phyloP scores from a whole-genome alignment of 176 grass and related monocot species.

The Bonia amplexicaulis region DNA sequence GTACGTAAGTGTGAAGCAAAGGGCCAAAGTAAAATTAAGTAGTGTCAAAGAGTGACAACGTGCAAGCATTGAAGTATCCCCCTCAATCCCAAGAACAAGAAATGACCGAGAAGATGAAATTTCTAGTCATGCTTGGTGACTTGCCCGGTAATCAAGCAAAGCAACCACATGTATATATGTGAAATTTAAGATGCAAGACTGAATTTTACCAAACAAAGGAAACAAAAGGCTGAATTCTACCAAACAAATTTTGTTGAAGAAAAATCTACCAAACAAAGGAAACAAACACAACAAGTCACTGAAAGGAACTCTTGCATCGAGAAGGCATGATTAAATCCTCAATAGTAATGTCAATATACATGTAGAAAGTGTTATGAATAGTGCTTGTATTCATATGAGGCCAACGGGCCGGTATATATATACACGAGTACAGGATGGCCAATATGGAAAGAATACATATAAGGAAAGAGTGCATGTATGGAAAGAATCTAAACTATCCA shows the following conservation, averaged over 20 bases:
- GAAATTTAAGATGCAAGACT: background rate
- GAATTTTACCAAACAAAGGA: background rate
- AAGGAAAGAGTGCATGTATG: no score
- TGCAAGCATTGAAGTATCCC: conserved; percentile 32
- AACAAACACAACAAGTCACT: background rate
- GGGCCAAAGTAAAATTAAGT: conserved; percentile 12
- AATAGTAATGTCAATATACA: conserved; percentile 16
- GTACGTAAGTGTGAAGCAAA: conserved; percentile 13
- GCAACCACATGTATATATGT: background rate
- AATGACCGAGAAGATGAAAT: background rate
- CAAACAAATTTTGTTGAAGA: background rate
- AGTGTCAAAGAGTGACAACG: background rate
- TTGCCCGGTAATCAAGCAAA: conserved; percentile 6
- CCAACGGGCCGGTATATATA: no score
- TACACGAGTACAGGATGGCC: no score
- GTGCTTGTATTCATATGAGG: no score
- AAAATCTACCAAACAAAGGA: no score
- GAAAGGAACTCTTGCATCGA: background rate
- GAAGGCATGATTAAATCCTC: background rate
- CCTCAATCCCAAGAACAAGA: conserved; percentile 20
- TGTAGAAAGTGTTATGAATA: background rate
- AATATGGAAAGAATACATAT: no score
- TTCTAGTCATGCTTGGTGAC: background rate
- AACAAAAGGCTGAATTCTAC: background rate
- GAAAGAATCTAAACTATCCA: no score